Evolutionary conservation across 2,329 filamentous ascomycete genomes (phyloP), one percentile per base, ranked within the genome.

Genomic region (Monosporascus ibericus): DNA sequence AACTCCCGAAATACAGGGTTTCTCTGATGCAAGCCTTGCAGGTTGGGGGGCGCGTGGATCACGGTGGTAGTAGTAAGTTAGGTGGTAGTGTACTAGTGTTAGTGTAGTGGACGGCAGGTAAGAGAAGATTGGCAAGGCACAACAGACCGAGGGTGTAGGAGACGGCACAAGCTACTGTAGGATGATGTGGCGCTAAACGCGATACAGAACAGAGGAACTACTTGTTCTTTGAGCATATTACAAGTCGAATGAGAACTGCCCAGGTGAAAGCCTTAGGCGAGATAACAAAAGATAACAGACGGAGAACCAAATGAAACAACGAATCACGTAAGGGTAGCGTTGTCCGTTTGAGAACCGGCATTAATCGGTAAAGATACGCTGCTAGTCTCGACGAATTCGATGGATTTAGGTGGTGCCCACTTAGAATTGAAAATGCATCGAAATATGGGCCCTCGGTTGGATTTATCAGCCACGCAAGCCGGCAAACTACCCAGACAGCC

Each of bases 1-100:
- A 59, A 58, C 55, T 57, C 59, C 53, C 55, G 55, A 56, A 52
- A 55, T 52, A 53, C 51, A 60, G 57, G 58, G 53, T 46, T 42
- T 14, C 22, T 38, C 24, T 57, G 53, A 58, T 59, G 59, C 62
- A 61, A 57, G 58, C 54, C 54, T 58, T 55, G 58, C 57, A 60
- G 55, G 36, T 59, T 58, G 59, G 59, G 58, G 59, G 56, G 56
- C 39, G 44, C 24, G 36, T 49, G 34, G 40, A 44, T 44, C 20
- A 25, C 20, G 14, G 24, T n/a, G 25, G 25, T 22, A 27, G 8
- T 46, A 7, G 42, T 46, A 11, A 17, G 8, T 25, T 20, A 40
- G 17, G 38, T 40, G 18, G 38, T 40, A 20, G 38, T 40, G 18
- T 18, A 20, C 17, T 8, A 40, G 38, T 40, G 18, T n/a, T 20